These are phyloP conservation scores for Cercophora scortea DNA, from an alignment of 495 filamentous ascomycete genomes.

Conservation along the genomic window DNA sequence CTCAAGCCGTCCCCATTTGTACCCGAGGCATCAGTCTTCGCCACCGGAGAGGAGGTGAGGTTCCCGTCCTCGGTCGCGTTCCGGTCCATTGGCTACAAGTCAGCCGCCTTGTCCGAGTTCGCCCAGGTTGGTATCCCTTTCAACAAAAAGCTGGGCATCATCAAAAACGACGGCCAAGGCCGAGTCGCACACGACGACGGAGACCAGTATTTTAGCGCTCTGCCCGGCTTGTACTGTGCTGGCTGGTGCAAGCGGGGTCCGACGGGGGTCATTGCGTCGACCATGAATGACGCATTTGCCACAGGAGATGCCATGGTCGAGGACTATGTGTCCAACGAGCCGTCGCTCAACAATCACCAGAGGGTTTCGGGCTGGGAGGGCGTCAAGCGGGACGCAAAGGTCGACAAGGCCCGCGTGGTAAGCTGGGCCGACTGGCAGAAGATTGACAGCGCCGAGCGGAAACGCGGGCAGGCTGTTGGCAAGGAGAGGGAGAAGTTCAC, in stretches of 20 bases:
- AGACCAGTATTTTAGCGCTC: constrained; percentile 16
- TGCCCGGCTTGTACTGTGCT: constrained; percentile 85
- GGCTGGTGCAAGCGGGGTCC: constrained; percentile 97
- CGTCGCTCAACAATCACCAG: constrained; percentile 38
- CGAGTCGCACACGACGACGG: constrained; percentile 46
- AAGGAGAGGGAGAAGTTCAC: constrained; percentile 84
- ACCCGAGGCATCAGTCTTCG: constrained; percentile 42
- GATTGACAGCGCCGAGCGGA: constrained; percentile 73
- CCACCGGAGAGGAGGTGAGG: constrained; percentile 31
- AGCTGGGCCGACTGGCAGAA: constrained; percentile 79
- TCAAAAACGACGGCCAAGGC: constrained; percentile 78
- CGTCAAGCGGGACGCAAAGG: constrained; percentile 39
- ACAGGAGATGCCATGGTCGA: constrained; percentile 73
- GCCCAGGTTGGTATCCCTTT: constrained; percentile 73
- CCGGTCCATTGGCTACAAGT: constrained; percentile 87
- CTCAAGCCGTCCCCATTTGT: constrained; percentile 38
- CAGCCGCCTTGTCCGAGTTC: constrained; percentile 67
- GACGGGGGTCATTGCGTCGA: constrained; percentile 91
- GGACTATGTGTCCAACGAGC: constrained; percentile 51
- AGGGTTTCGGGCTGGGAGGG: constrained; percentile 66
- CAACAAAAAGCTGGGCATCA: constrained; percentile 60
- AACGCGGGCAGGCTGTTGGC: constrained; percentile 54
- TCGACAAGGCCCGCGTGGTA: constrained; percentile 39
- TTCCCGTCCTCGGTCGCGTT: constrained; percentile 65
- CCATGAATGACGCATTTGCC: constrained; percentile 89